Evolutionary conservation across 148 eudicot genomes (phyloP).

Genomic region (Spergularia bocconei): DNA sequence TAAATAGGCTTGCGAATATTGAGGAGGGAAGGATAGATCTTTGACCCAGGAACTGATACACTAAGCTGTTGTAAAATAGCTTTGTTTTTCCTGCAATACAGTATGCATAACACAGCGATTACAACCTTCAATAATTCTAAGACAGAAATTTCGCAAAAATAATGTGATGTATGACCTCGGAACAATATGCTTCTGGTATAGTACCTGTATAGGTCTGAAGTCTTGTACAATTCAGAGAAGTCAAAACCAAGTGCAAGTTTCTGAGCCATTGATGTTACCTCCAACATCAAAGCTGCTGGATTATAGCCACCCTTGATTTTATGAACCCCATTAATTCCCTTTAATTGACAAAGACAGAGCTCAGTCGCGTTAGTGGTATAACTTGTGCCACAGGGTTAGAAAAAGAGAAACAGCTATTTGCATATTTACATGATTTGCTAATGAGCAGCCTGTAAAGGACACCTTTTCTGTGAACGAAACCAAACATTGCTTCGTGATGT

Average conservation of each 20-base stretch:
- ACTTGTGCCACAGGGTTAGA: neutral
- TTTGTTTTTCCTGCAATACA: conserved; percentile 47
- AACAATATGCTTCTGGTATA: neutral
- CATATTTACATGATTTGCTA: no score
- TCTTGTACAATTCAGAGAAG: conserved; percentile 49
- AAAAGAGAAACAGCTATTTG: neutral
- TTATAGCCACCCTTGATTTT: conserved; percentile 66
- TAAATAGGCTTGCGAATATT: conserved; percentile 45
- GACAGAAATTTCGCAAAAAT: neutral
- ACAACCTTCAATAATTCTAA: neutral
- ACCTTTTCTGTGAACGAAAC: neutral
- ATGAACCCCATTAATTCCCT: conserved; percentile 50
- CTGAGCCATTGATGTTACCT: conserved; percentile 54
- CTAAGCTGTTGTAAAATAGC: conserved; percentile 43
- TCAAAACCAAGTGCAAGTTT: conserved; percentile 48
- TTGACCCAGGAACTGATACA: conserved; percentile 45
- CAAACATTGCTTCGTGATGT: neutral
- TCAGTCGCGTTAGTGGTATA: conserved; percentile 16
- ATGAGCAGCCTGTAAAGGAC: conserved; percentile 26
- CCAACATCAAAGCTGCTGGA: conserved; percentile 80
- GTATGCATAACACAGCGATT: neutral
- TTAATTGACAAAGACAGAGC: neutral
- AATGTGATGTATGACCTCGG: no score
- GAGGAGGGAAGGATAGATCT: conserved; percentile 50
- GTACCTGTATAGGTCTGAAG: conserved; percentile 50